Conservation (phyloP, 768 basidiomycete species). For the Boletus eberwhitei region DNA sequence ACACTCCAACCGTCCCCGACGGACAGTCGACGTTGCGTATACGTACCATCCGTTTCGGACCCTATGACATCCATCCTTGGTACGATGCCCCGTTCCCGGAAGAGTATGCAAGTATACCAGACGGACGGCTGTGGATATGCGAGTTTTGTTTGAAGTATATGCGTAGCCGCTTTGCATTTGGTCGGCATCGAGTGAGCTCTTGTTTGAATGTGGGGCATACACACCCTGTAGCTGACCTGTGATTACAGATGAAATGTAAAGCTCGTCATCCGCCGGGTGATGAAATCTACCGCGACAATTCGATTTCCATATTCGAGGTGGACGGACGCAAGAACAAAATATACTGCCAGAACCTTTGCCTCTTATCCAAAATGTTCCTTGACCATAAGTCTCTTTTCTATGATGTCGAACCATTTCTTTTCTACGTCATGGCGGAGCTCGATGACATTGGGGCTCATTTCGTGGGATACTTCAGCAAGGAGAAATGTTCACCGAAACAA, state of each 20-base stretch:
- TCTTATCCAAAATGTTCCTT: conserved; percentile 98
- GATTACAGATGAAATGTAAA: conserved; percentile 85
- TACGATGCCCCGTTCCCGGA: conserved; percentile 99
- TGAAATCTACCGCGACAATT: conserved; percentile 92
- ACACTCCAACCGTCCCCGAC: conserved; percentile 22
- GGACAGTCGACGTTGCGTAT: conserved; percentile 55
- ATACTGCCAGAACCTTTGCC: conserved; percentile 97
- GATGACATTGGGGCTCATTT: conserved; percentile 91
- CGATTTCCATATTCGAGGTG: conserved; percentile 92
- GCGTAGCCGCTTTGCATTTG: conserved; percentile 86
- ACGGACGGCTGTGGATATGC: conserved; percentile 93
- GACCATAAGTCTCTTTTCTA: conserved; percentile 99
- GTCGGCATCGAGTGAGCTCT: conserved; percentile 74
- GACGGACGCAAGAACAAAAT: conserved; percentile 99
- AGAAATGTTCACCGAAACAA: conserved; percentile 93
- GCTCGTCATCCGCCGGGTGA: conserved; percentile 94
- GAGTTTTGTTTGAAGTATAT: conserved; percentile 98
- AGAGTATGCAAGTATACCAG: conserved; percentile 89
- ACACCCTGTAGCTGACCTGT: conserved; percentile 9
- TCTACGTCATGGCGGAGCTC: conserved; percentile 94
- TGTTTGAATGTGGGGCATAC: neutral
- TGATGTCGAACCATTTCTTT: conserved; percentile 98
- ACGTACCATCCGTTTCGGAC: conserved; percentile 85
- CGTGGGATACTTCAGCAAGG: conserved; percentile 98
- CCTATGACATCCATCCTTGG: conserved; percentile 95